Conservation (phyloP, 345 rosid species). For the Syzygium aqueum region DNA sequence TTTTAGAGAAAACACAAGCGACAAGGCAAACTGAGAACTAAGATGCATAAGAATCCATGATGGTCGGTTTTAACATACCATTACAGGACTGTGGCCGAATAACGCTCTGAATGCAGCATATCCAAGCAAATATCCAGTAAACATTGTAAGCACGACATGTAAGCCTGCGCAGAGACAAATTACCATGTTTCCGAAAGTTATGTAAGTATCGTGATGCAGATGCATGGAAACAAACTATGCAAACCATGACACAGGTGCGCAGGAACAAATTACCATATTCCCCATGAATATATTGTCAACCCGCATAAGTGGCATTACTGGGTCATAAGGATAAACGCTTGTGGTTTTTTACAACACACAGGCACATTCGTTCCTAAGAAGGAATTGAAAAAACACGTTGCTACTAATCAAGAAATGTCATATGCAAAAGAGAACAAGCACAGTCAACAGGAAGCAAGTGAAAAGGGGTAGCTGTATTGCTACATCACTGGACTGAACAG, state of each 20-base stretch:
- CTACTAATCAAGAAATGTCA: background rate
- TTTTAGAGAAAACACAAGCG: background rate
- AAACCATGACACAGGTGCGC: background rate
- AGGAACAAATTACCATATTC: background rate
- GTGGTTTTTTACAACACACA: background rate
- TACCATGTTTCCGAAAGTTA: background rate
- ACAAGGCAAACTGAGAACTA: background rate
- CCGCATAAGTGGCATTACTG: background rate
- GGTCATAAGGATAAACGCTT: background rate
- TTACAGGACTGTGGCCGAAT: slow-evolving; percentile 54
- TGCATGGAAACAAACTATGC: background rate
- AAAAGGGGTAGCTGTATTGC: background rate
- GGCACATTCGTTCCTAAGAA: background rate
- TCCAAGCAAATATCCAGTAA: slow-evolving; percentile 90
- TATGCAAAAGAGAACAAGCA: background rate
- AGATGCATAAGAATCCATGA: background rate
- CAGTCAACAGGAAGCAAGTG: background rate
- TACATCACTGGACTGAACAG: background rate
- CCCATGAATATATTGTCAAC: background rate
- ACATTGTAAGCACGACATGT: slow-evolving; percentile 81
- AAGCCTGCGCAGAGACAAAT: slow-evolving; percentile 37
- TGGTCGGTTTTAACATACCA: slow-evolving; percentile 27
- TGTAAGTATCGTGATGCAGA: background rate
- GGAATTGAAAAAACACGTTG: background rate
- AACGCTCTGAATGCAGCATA: slow-evolving; percentile 78